Evolutionary conservation across 1,139 yeast genomes (phyloP).

Genomic region (Yamadazyma siamensis): DNA sequence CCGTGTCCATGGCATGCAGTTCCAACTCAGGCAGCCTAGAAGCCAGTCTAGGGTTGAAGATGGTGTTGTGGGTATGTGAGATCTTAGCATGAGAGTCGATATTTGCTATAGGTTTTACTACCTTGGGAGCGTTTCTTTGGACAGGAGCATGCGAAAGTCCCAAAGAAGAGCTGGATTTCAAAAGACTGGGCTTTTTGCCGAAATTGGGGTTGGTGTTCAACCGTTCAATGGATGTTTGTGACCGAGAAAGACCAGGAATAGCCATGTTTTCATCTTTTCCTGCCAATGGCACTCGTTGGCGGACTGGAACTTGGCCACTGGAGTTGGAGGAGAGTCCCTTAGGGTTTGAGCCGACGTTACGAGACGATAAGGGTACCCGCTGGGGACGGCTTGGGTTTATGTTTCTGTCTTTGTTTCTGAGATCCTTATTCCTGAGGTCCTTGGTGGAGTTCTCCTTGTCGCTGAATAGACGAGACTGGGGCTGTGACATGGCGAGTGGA

Average conservation of each 20-base stretch:
- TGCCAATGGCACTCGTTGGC: slow-evolving; percentile 44
- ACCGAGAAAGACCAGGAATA: slow-evolving; percentile 29
- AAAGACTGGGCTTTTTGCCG: slow-evolving; percentile 10
- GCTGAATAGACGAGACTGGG: slow-evolving; percentile 1
- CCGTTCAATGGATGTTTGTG: slow-evolving; percentile 25
- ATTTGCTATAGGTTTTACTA: slow-evolving; percentile 1
- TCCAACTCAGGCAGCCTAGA: slow-evolving; percentile 16
- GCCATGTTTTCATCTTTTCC: slow-evolving; percentile 44
- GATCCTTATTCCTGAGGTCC: background rate
- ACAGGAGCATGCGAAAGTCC: slow-evolving; percentile 30
- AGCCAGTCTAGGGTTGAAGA: slow-evolving; percentile 14
- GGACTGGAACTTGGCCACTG: too few relatives aligned
- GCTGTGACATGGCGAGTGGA: too few relatives aligned
- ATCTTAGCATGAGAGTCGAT: slow-evolving; percentile 4
- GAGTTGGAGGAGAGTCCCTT: too few relatives aligned
- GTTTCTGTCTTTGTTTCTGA: slow-evolving; percentile 2
- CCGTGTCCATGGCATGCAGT: slow-evolving; percentile 18
- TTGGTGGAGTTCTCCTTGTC: slow-evolving; percentile 4
- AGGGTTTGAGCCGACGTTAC: too few relatives aligned
- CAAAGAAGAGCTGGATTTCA: slow-evolving; percentile 38
- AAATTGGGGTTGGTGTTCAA: slow-evolving; percentile 2
- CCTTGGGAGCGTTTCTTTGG: background rate
- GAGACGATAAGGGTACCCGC: too few relatives aligned
- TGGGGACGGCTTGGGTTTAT: too few relatives aligned
- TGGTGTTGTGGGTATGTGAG: slow-evolving; percentile 7